Evolutionary conservation across 148 eudicot genomes (phyloP), one percentile per base, ranked within the genome.

Genomic region (Rhododendron williamsianum): DNA sequence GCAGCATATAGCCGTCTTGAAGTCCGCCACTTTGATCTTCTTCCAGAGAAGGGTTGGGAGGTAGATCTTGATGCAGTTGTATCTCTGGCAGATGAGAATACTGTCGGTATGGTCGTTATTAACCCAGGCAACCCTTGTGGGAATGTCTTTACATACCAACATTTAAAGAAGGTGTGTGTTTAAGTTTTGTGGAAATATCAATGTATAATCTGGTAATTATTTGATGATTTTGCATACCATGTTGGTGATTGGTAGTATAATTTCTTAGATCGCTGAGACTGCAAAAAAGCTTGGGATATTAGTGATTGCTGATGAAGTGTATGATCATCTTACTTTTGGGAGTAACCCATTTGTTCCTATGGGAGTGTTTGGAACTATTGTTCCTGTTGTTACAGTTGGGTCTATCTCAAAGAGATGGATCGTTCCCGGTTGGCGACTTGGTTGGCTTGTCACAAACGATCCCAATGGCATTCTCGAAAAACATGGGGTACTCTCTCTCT

Each of bases 351-450:
- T 95, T 89, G 94, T 93, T 79, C 93, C 94, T 1, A 95, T 95
- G 98, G 98, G 92, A 63, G 89, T 88, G 51, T 95, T 95, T 86
- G 98, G 91, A 80, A 87, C 90, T 43, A 88, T 90, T 56, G 91
- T 77, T 10, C 98, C 96, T 11, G 92, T 95, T 23, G 74, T 95
- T 36, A 95, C 98, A 0, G 80, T 95, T 45, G 98, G 98, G 1
- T 95, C 98, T 16, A 87, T 95, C 81, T 95, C 98, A 3, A 95
- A 95, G 82, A 90, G 92, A 80, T 93, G 98, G 98, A 84, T 92
- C 21, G 96, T 93, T 87, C 98, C 98, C n/a, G 98, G 98, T 82
- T 95, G 98, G 96, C 90, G 98, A 30, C 91, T 92, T 85, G 98
- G 98, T 83, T 95, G 96, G 96, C 91, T 93, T 67, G 93, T 87